phyloP scores from a whole-genome alignment of 257 asterid species.

The Osmanthus fragrans region DNA sequence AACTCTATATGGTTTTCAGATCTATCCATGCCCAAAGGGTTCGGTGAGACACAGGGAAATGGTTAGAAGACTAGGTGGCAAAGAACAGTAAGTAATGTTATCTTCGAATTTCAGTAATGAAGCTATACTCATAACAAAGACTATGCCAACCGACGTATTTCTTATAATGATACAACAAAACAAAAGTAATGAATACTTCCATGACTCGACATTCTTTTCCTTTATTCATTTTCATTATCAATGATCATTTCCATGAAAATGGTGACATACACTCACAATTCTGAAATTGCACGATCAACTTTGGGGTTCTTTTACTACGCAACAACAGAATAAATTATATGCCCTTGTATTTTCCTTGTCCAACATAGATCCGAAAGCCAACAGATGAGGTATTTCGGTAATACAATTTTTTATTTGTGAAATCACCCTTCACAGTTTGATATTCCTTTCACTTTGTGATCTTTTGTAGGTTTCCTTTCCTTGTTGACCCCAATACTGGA shows the following conservation, averaged over 20 bases:
- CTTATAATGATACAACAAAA: not conserved
- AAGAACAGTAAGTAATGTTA: slow-evolving; percentile 58
- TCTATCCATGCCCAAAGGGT: slow-evolving; percentile 84
- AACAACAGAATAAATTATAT: too few species aligned
- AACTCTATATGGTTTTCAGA: slow-evolving; percentile 36
- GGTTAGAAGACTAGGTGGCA: slow-evolving; percentile 66
- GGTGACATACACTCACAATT: not conserved
- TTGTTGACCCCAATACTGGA: slow-evolving; percentile 70
- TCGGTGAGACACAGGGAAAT: slow-evolving; percentile 65
- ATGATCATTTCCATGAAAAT: slow-evolving; percentile 1
- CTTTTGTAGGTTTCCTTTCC: slow-evolving; percentile 72
- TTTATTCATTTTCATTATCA: too few species aligned
- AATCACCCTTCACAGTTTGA: not conserved
- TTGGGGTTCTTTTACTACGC: not conserved
- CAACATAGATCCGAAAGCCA: too few species aligned
- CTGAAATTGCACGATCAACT: not conserved
- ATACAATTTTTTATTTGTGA: not conserved
- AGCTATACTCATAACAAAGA: not conserved
- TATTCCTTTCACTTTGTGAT: not conserved
- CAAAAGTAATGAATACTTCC: too few species aligned
- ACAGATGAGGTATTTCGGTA: too few species aligned
- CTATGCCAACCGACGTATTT: not conserved
- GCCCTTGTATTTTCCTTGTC: too few species aligned
- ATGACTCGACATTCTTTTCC: too few species aligned
- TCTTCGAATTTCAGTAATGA: not conserved